phyloP scores from a whole-genome alignment of 345 rosid genomes.

The Leavenworthia alabamica region DNA sequence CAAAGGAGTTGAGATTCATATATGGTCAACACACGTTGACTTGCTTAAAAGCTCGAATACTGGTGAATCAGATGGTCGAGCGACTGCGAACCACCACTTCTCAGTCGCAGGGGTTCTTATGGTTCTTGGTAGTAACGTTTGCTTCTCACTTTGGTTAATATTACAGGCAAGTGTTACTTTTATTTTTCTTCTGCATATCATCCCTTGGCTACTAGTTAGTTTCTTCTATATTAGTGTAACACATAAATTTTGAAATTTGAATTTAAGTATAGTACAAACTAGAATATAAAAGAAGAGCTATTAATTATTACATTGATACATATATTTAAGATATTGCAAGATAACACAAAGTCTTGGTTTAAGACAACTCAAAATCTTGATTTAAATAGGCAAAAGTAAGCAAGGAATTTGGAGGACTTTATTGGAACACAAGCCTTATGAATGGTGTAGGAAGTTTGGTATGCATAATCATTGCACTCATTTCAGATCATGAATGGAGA shows the following conservation, averaged over 20 bases:
- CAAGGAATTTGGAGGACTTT: slow-evolving; percentile 21
- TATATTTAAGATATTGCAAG: background rate
- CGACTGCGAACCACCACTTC: slow-evolving; percentile 12
- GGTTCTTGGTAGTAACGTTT: slow-evolving; percentile 26
- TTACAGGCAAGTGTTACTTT: slow-evolving; percentile 26
- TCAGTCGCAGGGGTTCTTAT: slow-evolving; percentile 28
- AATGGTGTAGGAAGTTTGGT: slow-evolving; percentile 18
- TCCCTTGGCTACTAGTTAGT: background rate
- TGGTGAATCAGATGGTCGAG: slow-evolving; percentile 1
- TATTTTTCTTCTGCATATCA: background rate
- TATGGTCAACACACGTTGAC: slow-evolving; percentile 37
- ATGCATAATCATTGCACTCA: slow-evolving; percentile 16
- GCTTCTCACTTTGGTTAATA: slow-evolving; percentile 30
- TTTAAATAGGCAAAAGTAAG: slow-evolving; percentile 31
- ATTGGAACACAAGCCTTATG: slow-evolving; percentile 28
- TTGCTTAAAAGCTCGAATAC: slow-evolving; percentile 2
- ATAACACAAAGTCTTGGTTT: too few relatives aligned
- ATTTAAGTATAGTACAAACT: background rate
- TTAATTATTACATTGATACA: background rate
- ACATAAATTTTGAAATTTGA: too few relatives aligned
- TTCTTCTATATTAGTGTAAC: too few relatives aligned
- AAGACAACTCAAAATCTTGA: too few relatives aligned
- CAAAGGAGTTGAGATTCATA: slow-evolving; percentile 39
- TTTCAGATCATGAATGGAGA: slow-evolving; percentile 18
- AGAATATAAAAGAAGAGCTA: background rate